Evolutionary conservation across 208 protist genomes (phyloP).

Genomic region (Trypanosoma vivax): DNA sequence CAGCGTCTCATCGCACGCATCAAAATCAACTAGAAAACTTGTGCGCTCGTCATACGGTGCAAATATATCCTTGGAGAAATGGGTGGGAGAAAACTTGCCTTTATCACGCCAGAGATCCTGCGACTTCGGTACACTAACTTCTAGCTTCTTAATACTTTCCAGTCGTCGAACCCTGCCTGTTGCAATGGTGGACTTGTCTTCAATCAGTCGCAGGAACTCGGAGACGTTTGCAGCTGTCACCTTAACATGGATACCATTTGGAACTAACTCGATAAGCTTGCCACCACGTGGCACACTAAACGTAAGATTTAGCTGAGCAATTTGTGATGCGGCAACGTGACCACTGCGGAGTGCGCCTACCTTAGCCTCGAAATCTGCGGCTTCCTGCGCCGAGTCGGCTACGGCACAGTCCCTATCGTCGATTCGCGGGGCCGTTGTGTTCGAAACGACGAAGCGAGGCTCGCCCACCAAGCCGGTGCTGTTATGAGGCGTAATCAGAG

Average conservation of each 20-base stretch:
- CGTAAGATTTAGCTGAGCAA: constrained; percentile 56
- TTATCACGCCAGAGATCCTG: constrained; percentile 35
- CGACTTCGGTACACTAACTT: constrained; percentile 21
- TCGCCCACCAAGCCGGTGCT: too few relatives aligned
- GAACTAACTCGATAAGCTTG: constrained; percentile 58
- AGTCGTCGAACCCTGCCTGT: constrained; percentile 39
- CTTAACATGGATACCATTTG: constrained; percentile 59
- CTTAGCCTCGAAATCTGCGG: constrained; percentile 37
- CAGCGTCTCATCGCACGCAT: constrained; percentile 53
- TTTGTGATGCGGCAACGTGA: constrained; percentile 20
- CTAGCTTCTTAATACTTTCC: constrained; percentile 55
- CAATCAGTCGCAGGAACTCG: constrained; percentile 67
- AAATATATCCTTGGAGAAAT: constrained; percentile 74
- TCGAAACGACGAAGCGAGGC: not conserved
- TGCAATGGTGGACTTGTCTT: constrained; percentile 19
- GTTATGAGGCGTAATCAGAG: too few relatives aligned
- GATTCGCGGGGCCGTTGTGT: not conserved
- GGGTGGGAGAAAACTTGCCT: constrained; percentile 65
- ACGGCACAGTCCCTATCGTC: not conserved
- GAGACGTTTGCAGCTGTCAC: constrained; percentile 56
- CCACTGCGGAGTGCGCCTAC: constrained; percentile 41
- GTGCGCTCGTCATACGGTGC: constrained; percentile 52
- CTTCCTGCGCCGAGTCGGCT: constrained; percentile 2
- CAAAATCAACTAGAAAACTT: constrained; percentile 65
- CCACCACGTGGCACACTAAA: constrained; percentile 62